phyloP scores from a whole-genome alignment of 1,139 yeast species.

The Sugiyamaella castrensis region DNA sequence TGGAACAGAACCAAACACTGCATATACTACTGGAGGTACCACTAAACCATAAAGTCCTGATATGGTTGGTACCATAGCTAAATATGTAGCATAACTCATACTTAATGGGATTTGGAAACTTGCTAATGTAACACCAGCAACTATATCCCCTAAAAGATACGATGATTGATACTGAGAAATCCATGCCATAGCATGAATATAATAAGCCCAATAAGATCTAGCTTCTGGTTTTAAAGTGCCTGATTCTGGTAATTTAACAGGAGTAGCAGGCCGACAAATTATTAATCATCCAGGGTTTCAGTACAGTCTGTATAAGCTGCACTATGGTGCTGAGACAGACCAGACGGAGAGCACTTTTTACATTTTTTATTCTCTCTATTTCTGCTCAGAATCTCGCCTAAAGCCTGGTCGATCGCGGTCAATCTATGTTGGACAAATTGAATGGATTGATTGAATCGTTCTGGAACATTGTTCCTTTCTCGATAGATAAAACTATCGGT shows the following conservation, averaged over 20 bases:
- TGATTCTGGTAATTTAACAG: constrained; percentile 11
- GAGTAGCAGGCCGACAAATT: constrained; percentile 3
- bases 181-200: constrained; percentile 83
- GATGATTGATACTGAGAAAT: constrained; percentile 53
- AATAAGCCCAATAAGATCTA: constrained; percentile 52
- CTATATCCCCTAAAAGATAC: constrained; percentile 65
- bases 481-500: no score
- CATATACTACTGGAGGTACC: constrained; percentile 77
- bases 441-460: no score
- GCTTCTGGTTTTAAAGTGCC: constrained; percentile 10
- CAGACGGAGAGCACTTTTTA: no score
- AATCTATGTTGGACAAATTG: no score
- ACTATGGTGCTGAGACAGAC: no score
- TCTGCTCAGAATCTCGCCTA: no score
- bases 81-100: constrained; percentile 81
- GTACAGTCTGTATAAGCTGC: no score
- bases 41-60: constrained; percentile 83
- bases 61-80: constrained; percentile 87
- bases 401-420: no score
- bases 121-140: constrained; percentile 86
- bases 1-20: constrained; percentile 86
- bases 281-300: no score
- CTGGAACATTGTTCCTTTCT: no score
- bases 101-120: constrained; percentile 90
- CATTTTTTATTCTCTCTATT: no score